phyloP scores from a whole-genome alignment of 805 yeast species.

The Starmerella gropengiesseri region DNA sequence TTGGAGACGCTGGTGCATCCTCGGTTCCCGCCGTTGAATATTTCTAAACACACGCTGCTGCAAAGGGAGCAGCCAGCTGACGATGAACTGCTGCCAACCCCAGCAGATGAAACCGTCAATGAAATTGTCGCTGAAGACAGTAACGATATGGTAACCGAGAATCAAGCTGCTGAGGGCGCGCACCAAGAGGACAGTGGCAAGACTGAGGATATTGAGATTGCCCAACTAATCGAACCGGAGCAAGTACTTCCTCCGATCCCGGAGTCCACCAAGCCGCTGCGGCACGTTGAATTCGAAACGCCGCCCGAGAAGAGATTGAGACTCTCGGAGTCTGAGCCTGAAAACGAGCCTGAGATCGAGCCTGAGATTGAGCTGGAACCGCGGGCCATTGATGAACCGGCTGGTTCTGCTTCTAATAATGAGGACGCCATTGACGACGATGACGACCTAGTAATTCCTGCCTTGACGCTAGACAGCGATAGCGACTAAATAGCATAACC shows the following conservation, averaged over 20 bases:
- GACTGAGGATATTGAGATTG: not conserved
- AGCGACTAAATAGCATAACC: conserved; percentile 14
- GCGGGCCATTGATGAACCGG: too few species aligned
- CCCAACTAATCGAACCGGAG: not conserved
- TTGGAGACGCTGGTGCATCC: conserved; percentile 24
- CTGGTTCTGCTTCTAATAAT: not conserved
- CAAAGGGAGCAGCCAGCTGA: too few species aligned
- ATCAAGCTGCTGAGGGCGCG: not conserved
- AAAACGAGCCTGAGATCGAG: conserved; percentile 1
- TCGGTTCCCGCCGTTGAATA: conserved; percentile 22
- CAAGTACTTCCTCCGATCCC: conserved; percentile 6
- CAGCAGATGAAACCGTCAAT: not conserved
- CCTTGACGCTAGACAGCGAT: conserved; percentile 18
- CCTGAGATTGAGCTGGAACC: not conserved
- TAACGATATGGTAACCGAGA: not conserved
- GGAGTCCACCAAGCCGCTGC: conserved; percentile 8
- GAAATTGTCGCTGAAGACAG: not conserved
- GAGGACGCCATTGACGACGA: conserved; percentile 14
- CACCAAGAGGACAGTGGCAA: conserved; percentile 3
- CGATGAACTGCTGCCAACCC: too few species aligned
- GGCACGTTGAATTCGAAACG: not conserved
- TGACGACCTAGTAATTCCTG: conserved; percentile 21
- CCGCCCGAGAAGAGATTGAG: conserved; percentile 11
- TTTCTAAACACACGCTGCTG: conserved; percentile 3
- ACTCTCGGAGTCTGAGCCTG: not conserved